phyloP scores from a whole-genome alignment of 2,329 filamentous ascomycete species.

The Apiospora malaysiana region DNA sequence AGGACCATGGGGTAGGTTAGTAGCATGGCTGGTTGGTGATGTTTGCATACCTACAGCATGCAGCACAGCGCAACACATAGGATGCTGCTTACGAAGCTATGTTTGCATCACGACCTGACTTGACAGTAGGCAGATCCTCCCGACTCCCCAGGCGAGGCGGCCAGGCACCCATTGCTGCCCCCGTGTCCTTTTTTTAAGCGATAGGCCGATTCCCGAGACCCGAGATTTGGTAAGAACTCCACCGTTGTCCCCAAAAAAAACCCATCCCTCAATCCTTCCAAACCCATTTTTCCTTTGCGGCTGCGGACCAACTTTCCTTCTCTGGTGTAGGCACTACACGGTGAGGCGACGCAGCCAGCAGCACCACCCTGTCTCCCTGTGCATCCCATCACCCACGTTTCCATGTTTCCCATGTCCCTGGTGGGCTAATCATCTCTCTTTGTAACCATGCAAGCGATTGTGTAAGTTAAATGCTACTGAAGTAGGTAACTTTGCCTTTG shows the following conservation, averaged over 20 bases:
- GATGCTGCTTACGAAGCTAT: neutral
- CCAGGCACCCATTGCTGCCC: neutral
- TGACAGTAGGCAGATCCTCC: neutral
- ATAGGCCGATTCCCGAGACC: constrained; percentile 5
- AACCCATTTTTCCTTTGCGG: neutral
- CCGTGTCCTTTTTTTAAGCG: neutral
- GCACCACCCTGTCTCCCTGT: no score
- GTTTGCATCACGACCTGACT: no score
- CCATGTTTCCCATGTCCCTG: neutral
- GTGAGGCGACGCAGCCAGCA: neutral
- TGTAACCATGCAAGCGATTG: neutral
- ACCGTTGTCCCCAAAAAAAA: neutral
- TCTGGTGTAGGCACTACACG: neutral
- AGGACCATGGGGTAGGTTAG: neutral
- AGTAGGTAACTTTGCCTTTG: neutral
- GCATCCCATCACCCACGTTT: neutral
- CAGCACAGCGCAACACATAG: neutral
- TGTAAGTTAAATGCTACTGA: neutral
- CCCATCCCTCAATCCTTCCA: neutral
- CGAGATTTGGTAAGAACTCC: neutral
- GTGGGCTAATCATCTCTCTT: neutral
- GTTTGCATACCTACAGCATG: neutral
- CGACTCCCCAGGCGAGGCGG: neutral
- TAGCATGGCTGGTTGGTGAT: neutral
- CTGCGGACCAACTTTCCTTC: neutral